Percentiles rank a stretch among this genome's conserved stretches.
phyloP scores from a whole-genome alignment of 2,329 filamentous ascomycete genomes.

The Xylaria sp. region DNA sequence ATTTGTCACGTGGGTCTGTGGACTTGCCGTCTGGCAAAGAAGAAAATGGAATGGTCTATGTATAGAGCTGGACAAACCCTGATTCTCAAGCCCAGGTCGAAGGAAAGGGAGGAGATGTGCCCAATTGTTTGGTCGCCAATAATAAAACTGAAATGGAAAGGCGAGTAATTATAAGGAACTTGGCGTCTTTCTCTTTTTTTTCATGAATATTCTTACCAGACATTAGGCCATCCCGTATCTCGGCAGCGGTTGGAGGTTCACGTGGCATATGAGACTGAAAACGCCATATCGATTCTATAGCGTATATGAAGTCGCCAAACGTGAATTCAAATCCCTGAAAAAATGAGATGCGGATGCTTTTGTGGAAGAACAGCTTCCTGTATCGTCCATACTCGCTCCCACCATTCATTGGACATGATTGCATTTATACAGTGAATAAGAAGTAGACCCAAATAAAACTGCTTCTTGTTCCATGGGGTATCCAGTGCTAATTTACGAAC shows the following conservation, averaged over 20 bases:
- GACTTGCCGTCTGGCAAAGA: neutral
- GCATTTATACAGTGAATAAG: neutral
- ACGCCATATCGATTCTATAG: neutral
- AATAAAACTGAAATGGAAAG: too few species aligned
- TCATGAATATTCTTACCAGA: neutral
- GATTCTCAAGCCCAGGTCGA: neutral
- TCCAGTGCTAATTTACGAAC: neutral
- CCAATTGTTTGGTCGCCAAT: too few species aligned
- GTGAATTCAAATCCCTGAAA: neutral
- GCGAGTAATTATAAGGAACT: too few species aligned
- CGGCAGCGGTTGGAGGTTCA: too few species aligned
- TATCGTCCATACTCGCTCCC: slow-evolving; percentile 3
- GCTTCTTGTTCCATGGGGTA: neutral
- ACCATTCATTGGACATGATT: neutral
- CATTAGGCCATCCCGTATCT: neutral
- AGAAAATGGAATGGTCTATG: neutral
- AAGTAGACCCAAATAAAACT: neutral
- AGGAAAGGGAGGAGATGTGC: neutral
- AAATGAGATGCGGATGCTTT: neutral
- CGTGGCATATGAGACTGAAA: too few species aligned
- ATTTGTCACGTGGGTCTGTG: neutral
- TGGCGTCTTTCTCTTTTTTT: too few species aligned
- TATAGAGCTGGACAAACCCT: neutral
- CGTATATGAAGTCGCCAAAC: neutral
- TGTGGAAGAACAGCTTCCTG: slow-evolving; percentile 1